A percentile compares a stretch with the other conserved stretches of the same genome.
Evolutionary conservation across 345 rosid genomes (phyloP).

Genomic region (Kandelia obovata): DNA sequence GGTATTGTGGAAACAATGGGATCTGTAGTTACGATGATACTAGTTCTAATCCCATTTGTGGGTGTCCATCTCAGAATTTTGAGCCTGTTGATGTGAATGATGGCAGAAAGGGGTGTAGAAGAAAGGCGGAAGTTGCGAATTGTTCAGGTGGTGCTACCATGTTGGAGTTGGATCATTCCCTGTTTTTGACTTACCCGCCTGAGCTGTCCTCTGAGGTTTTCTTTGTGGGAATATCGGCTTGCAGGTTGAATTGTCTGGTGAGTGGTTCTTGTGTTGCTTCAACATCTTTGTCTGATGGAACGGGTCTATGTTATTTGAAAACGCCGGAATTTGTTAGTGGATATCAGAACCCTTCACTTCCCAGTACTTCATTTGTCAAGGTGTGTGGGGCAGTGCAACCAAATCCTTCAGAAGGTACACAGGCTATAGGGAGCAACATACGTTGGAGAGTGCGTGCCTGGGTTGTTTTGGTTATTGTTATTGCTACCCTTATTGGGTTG

Average conservation of each 20-base stretch:
- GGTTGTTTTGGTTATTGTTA: conserved; percentile 37
- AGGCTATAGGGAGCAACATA: conserved; percentile 5
- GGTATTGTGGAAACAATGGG: conserved; percentile 64
- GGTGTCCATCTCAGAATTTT: conserved; percentile 65
- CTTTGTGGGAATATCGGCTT: conserved; percentile 46
- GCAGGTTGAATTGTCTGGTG: conserved; percentile 50
- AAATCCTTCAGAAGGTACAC: conserved; percentile 20
- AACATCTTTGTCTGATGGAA: conserved; percentile 55
- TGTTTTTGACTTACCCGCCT: conserved; percentile 51
- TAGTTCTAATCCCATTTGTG: conserved; percentile 38
- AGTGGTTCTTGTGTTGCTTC: conserved; percentile 50
- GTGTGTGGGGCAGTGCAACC: conserved; percentile 52
- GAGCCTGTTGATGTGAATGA: conserved; percentile 45
- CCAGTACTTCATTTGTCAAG: conserved; percentile 59
- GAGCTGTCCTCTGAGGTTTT: conserved; percentile 38
- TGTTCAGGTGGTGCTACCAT: conserved; percentile 48
- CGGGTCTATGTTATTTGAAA: conserved; percentile 49
- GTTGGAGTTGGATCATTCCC: conserved; percentile 47
- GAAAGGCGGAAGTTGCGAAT: conserved; percentile 45
- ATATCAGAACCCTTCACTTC: conserved; percentile 49
- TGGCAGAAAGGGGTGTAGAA: conserved; percentile 55
- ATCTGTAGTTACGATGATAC: conserved; percentile 50
- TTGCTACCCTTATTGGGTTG: conserved; percentile 39
- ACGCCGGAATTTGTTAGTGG: conserved; percentile 46
- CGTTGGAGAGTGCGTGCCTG: conserved; percentile 25